Evolutionary conservation across 2,329 filamentous ascomycete genomes (phyloP).

Genomic region (Cercospora citrullina): DNA sequence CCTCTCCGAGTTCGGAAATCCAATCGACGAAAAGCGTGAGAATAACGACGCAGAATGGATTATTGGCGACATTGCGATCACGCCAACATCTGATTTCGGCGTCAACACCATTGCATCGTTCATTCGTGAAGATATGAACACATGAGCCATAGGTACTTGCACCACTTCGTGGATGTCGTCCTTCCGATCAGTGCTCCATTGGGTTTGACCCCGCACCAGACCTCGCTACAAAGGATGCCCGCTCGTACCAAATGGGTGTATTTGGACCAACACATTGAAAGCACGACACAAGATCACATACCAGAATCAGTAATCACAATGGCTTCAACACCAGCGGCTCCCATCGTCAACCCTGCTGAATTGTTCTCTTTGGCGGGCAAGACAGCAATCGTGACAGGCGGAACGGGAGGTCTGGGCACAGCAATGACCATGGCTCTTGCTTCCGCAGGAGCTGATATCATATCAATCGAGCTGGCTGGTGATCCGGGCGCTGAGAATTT

Average conservation of each 20-base stretch:
- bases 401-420: conserved; percentile 27
- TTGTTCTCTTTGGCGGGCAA: conserved; percentile 29
- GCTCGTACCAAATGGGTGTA: neutral
- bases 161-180: neutral
- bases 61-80: conserved; percentile 12
- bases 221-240: conserved; percentile 4
- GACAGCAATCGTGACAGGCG: conserved; percentile 29
- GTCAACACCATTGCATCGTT: conserved; percentile 5
- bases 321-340: conserved; percentile 14
- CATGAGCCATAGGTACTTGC: neutral
- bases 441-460: conserved; percentile 32
- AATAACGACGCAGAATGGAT: conserved; percentile 9
- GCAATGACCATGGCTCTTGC: conserved; percentile 42
- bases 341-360: conserved; percentile 20
- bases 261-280: neutral
- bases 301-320: neutral
- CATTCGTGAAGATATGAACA: neutral
- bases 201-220: conserved; percentile 3
- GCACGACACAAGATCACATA: neutral
- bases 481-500: conserved; percentile 20
- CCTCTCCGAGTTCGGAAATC: conserved; percentile 14
- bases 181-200: neutral
- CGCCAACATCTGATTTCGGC: conserved; percentile 11
- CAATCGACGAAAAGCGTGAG: conserved; percentile 9
- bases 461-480: conserved; percentile 32